Evolutionary conservation across 441 rosid species (phyloP).

Genomic region (Isatis lusitanica): DNA sequence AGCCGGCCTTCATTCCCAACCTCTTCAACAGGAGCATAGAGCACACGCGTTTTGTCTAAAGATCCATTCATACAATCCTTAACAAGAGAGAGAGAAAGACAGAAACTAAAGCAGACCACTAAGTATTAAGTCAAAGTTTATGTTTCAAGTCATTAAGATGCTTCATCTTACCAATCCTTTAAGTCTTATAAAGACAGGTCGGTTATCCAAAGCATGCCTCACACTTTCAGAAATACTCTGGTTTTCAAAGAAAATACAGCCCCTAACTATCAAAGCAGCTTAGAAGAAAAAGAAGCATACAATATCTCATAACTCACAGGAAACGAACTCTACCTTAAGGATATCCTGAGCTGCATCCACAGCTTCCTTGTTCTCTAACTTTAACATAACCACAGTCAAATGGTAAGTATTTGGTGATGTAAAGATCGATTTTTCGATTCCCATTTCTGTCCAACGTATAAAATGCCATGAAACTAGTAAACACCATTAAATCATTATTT

Average conservation of each 20-base stretch:
- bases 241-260: slow-evolving; percentile 17
- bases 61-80: slow-evolving; percentile 80
- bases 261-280: slow-evolving; percentile 22
- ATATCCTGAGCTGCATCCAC: slow-evolving; percentile 62
- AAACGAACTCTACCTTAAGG: slow-evolving; percentile 52
- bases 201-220: slow-evolving; percentile 73
- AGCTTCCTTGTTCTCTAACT: slow-evolving; percentile 75
- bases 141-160: slow-evolving; percentile 5
- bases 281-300: slow-evolving; percentile 12
- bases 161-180: slow-evolving; percentile 70
- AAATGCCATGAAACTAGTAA: slow-evolving; percentile 3
- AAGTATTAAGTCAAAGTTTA: not conserved
- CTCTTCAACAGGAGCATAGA: slow-evolving; percentile 79
- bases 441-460: slow-evolving; percentile 48
- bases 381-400: slow-evolving; percentile 88
- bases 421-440: slow-evolving; percentile 79
- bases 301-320: slow-evolving; percentile 4
- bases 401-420: slow-evolving; percentile 73
- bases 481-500: not conserved
- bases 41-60: slow-evolving; percentile 64
- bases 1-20: slow-evolving; percentile 66
- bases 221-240: slow-evolving; percentile 65
- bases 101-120: not conserved
- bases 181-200: slow-evolving; percentile 64
- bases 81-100: not conserved